These are phyloP conservation scores for Ustilago loliicola DNA, from an alignment of 1,284 basidiomycete species.

Conservation along the genomic window DNA sequence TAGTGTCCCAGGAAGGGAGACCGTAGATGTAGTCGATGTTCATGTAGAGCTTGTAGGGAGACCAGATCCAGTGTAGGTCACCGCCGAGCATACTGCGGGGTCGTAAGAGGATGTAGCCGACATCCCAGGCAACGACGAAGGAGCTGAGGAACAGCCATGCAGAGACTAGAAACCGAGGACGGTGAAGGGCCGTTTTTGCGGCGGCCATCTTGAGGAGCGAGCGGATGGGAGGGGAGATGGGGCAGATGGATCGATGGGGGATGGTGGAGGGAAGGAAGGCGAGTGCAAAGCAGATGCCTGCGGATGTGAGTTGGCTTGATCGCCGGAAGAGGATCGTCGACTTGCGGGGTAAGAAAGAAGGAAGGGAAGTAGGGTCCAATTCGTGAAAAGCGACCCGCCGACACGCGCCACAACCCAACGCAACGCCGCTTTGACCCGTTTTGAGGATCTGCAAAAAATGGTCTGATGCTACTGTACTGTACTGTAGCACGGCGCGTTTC, in stretches of 20 bases:
- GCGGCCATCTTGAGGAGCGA: slow-evolving; percentile 25
- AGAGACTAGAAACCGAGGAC: slow-evolving; percentile 36
- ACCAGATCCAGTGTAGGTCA: slow-evolving; percentile 58
- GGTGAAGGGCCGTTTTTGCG: slow-evolving; percentile 28
- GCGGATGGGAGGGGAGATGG: not conserved
- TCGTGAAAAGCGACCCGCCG: slow-evolving; percentile 5
- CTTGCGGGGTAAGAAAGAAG: slow-evolving; percentile 3
- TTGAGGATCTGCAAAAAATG: slow-evolving; percentile 6
- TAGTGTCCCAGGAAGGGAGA: slow-evolving; percentile 75
- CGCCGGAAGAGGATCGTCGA: slow-evolving; percentile 10
- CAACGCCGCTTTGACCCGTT: not conserved
- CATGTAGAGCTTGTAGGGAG: slow-evolving; percentile 75
- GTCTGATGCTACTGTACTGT: slow-evolving; percentile 24
- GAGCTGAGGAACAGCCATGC: slow-evolving; percentile 50
- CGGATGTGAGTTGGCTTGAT: not conserved
- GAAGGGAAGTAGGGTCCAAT: slow-evolving; percentile 15
- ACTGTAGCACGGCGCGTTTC: not conserved
- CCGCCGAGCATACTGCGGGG: slow-evolving; percentile 72
- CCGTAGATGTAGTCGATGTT: slow-evolving; percentile 84
- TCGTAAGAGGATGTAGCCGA: slow-evolving; percentile 59
- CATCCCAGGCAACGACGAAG: slow-evolving; percentile 57
- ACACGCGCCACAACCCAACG: not conserved
- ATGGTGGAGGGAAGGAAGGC: not conserved
- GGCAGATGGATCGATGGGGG: not conserved
- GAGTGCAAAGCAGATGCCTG: no score